Conservation (phyloP, 768 basidiomycete species). For the Phallus indusiatus region DNA sequence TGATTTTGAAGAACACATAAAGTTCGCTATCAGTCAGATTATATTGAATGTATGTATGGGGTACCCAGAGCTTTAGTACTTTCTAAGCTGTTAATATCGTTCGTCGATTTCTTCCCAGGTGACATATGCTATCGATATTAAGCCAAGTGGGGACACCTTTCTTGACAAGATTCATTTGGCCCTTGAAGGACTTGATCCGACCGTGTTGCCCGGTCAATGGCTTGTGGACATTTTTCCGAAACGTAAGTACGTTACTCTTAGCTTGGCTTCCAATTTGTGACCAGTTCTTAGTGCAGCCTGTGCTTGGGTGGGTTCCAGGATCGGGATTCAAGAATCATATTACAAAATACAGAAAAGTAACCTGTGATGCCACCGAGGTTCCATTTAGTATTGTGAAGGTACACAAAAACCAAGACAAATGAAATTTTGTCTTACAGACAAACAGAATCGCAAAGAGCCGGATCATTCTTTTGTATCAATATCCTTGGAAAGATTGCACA, state of each 20-base stretch:
- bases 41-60: not conserved
- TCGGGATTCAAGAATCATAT: slow-evolving; percentile 7
- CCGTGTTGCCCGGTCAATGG: slow-evolving; percentile 23
- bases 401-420: slow-evolving; percentile 13
- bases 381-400: slow-evolving; percentile 10
- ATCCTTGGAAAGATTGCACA: not conserved
- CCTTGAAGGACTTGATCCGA: slow-evolving; percentile 25
- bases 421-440: not conserved
- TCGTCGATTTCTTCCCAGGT: slow-evolving; percentile 28
- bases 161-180: slow-evolving; percentile 32
- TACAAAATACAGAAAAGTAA: too few species aligned
- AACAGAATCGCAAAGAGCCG: not conserved
- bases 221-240: slow-evolving; percentile 13
- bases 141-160: slow-evolving; percentile 30
- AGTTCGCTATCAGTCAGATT: slow-evolving; percentile 19
- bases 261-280: not conserved
- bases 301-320: slow-evolving; percentile 14
- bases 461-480: not conserved
- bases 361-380: not conserved
- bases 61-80: not conserved
- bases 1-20: slow-evolving; percentile 27
- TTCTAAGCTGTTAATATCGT: slow-evolving; percentile 22
- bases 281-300: not conserved
- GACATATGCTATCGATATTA: slow-evolving; percentile 31
- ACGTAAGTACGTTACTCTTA: slow-evolving; percentile 3